Evolutionary conservation across 2,329 filamentous ascomycete species (phyloP).

Genomic region (Exophiala sp.): DNA sequence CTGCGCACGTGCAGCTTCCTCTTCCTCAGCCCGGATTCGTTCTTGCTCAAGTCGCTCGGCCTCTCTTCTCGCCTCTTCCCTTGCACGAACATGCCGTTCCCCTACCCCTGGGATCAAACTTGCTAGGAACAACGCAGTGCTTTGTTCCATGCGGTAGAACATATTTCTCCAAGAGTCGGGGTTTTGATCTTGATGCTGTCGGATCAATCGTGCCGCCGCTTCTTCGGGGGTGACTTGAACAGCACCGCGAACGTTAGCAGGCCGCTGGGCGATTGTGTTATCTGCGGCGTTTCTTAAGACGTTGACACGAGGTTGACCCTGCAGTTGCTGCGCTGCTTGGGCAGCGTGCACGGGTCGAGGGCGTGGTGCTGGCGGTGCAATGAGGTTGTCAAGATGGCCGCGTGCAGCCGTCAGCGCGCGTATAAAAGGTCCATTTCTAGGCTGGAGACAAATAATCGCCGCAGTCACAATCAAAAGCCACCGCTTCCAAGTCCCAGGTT

Average conservation of each 20-base stretch:
- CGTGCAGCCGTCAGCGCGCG: constrained; percentile 38
- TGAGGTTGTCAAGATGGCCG: constrained; percentile 41
- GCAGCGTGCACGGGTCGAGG: constrained; percentile 19
- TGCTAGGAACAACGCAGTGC: constrained; percentile 56
- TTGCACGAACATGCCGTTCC: constrained; percentile 54
- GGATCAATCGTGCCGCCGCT: constrained; percentile 27
- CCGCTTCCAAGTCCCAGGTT: constrained; percentile 43
- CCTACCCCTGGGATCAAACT: constrained; percentile 58
- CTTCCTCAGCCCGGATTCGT: constrained; percentile 17
- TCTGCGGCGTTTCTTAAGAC: not conserved
- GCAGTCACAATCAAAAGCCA: constrained; percentile 37
- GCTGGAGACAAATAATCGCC: constrained; percentile 37
- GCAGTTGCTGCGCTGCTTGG: constrained; percentile 3
- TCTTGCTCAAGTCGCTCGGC: constrained; percentile 25
- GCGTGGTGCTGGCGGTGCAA: constrained; percentile 24
- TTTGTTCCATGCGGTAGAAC: constrained; percentile 44
- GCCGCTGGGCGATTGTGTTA: constrained; percentile 4
- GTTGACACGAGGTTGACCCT: constrained; percentile 9
- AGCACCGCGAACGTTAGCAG: constrained; percentile 20
- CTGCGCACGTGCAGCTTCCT: constrained; percentile 4
- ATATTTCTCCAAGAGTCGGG: constrained; percentile 19
- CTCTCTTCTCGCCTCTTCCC: constrained; percentile 44
- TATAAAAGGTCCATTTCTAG: constrained; percentile 38
- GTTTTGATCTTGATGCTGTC: constrained; percentile 21
- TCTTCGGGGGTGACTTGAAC: constrained; percentile 25